These are phyloP conservation scores for Triglochin maritima DNA, from an alignment of 106 monocot species.

Conservation along the genomic window DNA sequence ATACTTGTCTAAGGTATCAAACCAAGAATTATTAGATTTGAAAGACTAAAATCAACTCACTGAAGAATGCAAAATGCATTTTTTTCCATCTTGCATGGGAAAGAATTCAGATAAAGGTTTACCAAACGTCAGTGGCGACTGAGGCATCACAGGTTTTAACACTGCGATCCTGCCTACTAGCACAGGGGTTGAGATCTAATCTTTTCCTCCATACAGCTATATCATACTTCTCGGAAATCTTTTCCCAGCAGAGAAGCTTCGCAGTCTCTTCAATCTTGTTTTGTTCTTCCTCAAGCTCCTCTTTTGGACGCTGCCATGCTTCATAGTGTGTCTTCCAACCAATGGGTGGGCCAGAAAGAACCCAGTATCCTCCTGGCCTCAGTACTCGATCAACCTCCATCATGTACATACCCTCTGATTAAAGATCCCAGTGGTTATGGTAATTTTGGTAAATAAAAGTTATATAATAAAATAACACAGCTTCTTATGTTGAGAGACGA, in stretches of 20 bases:
- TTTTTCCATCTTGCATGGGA: not conserved
- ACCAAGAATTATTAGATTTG: not conserved
- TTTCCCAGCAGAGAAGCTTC: slow-evolving; percentile 20
- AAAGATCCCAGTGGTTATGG: not conserved
- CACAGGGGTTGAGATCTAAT: slow-evolving; percentile 15
- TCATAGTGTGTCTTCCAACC: slow-evolving; percentile 17
- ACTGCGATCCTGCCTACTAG: slow-evolving; percentile 1
- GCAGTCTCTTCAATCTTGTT: slow-evolving; percentile 21
- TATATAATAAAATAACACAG: not conserved
- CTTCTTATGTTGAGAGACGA: not conserved
- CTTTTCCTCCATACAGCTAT: slow-evolving; percentile 26
- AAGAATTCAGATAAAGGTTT: slow-evolving; percentile 1
- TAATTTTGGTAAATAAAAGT: not conserved
- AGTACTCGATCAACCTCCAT: slow-evolving; percentile 29
- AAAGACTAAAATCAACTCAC: not conserved
- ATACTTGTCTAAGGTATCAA: not conserved
- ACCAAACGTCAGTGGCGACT: slow-evolving; percentile 48
- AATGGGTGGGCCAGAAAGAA: slow-evolving; percentile 25
- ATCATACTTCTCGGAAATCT: slow-evolving; percentile 19
- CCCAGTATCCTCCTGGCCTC: slow-evolving; percentile 23
- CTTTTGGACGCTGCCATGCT: slow-evolving; percentile 21
- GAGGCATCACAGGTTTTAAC: slow-evolving; percentile 21
- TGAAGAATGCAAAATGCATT: not conserved
- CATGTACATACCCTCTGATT: slow-evolving; percentile 22
- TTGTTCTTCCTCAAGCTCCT: slow-evolving; percentile 16